Conservation (phyloP, 169 alveolate species). For the Plasmodium knowlesi region DNA sequence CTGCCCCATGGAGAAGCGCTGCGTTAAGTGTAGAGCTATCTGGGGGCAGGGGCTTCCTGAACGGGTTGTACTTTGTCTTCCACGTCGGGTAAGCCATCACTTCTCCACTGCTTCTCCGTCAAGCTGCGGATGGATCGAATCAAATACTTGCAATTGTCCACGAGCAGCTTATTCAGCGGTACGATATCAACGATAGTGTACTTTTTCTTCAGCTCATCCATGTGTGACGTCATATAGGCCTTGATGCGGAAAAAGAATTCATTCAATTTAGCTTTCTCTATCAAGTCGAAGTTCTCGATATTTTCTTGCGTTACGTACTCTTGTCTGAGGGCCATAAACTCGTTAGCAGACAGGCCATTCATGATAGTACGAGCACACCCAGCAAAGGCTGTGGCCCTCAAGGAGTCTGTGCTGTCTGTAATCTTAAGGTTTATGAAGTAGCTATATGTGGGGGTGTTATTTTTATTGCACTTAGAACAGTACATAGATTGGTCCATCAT, state of each 20-base stretch:
- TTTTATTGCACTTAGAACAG: conserved; percentile 80
- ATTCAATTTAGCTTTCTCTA: conserved; percentile 44
- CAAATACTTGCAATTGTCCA: conserved; percentile 43
- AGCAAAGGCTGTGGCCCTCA: conserved; percentile 82
- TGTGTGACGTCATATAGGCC: conserved; percentile 67
- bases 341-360: conserved; percentile 72
- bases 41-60: neutral
- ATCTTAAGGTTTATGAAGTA: conserved; percentile 80
- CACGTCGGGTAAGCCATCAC: neutral
- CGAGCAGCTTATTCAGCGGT: conserved; percentile 26
- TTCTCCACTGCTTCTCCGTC: conserved; percentile 1
- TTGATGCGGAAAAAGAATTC: conserved; percentile 63
- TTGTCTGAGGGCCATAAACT: conserved; percentile 48
- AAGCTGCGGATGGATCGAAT: conserved; percentile 15
- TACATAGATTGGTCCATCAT: conserved; percentile 64
- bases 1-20: neutral
- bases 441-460: conserved; percentile 77
- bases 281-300: conserved; percentile 50
- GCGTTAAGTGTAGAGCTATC: neutral
- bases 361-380: conserved; percentile 78
- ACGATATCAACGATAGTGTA: conserved; percentile 41
- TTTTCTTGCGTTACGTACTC: conserved; percentile 45
- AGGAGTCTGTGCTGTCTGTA: conserved; percentile 78
- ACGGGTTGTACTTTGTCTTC: neutral
- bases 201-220: conserved; percentile 60